phyloP scores from a whole-genome alignment of 805 yeast genomes.

The Candida bentonensis region DNA sequence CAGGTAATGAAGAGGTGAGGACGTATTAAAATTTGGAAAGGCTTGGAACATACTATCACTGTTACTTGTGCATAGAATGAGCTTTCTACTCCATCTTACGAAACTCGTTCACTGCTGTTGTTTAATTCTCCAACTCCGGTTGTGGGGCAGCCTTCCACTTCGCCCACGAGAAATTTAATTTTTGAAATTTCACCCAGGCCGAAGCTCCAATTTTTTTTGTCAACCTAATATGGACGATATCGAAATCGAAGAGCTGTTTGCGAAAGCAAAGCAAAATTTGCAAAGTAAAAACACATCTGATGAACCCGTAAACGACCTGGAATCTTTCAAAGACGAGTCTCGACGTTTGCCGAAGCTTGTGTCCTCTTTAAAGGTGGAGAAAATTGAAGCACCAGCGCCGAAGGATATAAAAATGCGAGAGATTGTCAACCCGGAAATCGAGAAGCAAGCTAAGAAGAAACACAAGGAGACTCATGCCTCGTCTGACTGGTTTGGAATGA shows the following conservation, averaged over 20 bases:
- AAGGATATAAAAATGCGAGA: conserved; percentile 6
- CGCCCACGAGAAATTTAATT: too few relatives aligned
- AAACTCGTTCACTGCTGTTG: too few relatives aligned
- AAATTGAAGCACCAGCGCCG: background rate
- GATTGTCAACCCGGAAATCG: conserved; percentile 19
- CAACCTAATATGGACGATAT: too few relatives aligned
- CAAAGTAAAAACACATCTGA: background rate
- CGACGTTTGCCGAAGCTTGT: conserved; percentile 9
- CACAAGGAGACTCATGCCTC: conserved; percentile 31
- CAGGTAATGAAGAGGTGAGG: too few relatives aligned
- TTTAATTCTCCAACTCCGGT: too few relatives aligned
- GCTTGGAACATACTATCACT: too few relatives aligned
- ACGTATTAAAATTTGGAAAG: too few relatives aligned
- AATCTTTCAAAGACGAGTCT: conserved; percentile 7
- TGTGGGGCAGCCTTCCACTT: too few relatives aligned
- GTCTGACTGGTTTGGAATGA: conserved; percentile 66
- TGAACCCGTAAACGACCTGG: conserved; percentile 1
- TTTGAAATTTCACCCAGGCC: too few relatives aligned
- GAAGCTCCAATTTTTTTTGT: too few relatives aligned
- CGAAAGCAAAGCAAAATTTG: conserved; percentile 9
- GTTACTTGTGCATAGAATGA: too few relatives aligned
- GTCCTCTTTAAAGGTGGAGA: background rate
- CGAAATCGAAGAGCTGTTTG: conserved; percentile 7
- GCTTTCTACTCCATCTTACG: too few relatives aligned
- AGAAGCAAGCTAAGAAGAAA: conserved; percentile 15